Percentiles rank a stretch among this genome's conserved stretches.
Evolutionary conservation across 768 basidiomycete genomes (phyloP).

Genomic region (Boletus sp.): DNA sequence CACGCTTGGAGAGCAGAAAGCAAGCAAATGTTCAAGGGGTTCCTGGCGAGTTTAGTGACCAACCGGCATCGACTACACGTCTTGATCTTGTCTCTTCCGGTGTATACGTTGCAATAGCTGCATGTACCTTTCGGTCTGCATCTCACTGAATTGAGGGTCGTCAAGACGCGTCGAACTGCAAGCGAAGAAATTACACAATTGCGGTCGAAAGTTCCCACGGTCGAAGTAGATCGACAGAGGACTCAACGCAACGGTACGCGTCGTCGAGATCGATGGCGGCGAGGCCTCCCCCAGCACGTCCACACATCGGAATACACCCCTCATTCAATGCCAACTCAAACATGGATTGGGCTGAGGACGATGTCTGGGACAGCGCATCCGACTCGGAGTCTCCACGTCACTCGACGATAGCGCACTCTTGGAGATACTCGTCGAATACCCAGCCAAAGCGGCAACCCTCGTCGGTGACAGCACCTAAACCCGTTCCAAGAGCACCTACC

Average conservation of each 20-base stretch:
- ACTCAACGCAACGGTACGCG: slow-evolving; percentile 2
- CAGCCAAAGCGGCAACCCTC: slow-evolving; percentile 28
- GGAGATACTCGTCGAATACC: slow-evolving; percentile 33
- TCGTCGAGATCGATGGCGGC: slow-evolving; percentile 41
- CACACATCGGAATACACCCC: slow-evolving; percentile 65
- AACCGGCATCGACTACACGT: slow-evolving; percentile 23
- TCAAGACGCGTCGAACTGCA: neutral
- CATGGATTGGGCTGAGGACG: slow-evolving; percentile 78
- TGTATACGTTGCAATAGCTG: slow-evolving; percentile 22
- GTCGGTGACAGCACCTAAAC: slow-evolving; percentile 46
- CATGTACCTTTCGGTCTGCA: slow-evolving; percentile 19
- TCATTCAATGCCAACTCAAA: slow-evolving; percentile 42
- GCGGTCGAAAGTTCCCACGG: slow-evolving; percentile 7
- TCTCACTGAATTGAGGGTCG: neutral
- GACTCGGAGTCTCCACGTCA: slow-evolving; percentile 70
- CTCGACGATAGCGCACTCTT: slow-evolving; percentile 46
- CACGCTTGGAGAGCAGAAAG: slow-evolving; percentile 9
- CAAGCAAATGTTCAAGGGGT: neutral
- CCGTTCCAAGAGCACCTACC: slow-evolving; percentile 46
- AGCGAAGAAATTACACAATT: neutral
- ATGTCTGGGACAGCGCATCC: slow-evolving; percentile 82
- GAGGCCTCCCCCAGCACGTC: slow-evolving; percentile 68
- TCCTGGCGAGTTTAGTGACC: neutral
- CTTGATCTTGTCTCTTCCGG: slow-evolving; percentile 25
- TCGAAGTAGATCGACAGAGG: neutral